Conservation (phyloP, 176 grass and related monocot species). For the Oryza brachyantha region DNA sequence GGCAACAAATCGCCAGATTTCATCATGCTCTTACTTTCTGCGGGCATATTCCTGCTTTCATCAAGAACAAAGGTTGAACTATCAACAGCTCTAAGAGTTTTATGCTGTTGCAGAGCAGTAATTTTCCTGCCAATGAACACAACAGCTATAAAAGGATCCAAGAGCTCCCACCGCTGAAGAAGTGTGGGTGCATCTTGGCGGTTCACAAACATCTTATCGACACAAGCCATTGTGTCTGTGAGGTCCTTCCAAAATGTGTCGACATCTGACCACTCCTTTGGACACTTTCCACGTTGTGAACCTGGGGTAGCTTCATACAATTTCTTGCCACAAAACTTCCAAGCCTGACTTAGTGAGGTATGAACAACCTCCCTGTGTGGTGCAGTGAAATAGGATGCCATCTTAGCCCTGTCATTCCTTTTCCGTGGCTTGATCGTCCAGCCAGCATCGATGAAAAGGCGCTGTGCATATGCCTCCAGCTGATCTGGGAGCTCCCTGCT, state of each 20-base stretch:
- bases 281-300: slow-evolving; percentile 40
- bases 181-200: slow-evolving; percentile 49
- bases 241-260: slow-evolving; percentile 88
- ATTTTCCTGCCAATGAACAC: slow-evolving; percentile 80
- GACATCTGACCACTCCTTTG: slow-evolving; percentile 83
- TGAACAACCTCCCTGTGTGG: slow-evolving; percentile 62
- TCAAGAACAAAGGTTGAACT: slow-evolving; percentile 57
- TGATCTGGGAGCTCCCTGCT: slow-evolving; percentile 89
- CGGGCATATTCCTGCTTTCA: slow-evolving; percentile 35
- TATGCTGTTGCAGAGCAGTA: slow-evolving; percentile 59
- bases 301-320: slow-evolving; percentile 37
- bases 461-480: slow-evolving; percentile 63
- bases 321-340: slow-evolving; percentile 83
- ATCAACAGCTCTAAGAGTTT: slow-evolving; percentile 62
- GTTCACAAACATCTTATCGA: slow-evolving; percentile 45
- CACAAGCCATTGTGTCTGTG: slow-evolving; percentile 56
- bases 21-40: slow-evolving; percentile 25
- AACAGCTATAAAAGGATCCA: slow-evolving; percentile 90
- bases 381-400: slow-evolving; percentile 81
- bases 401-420: slow-evolving; percentile 86
- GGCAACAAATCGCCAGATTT: slow-evolving; percentile 29
- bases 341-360: slow-evolving; percentile 84
- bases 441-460: slow-evolving; percentile 81
- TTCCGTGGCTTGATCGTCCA: slow-evolving; percentile 92
- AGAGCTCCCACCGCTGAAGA: slow-evolving; percentile 74